Conservation (phyloP, 1,139 yeast genomes). For the Hansenula lynferdii region DNA sequence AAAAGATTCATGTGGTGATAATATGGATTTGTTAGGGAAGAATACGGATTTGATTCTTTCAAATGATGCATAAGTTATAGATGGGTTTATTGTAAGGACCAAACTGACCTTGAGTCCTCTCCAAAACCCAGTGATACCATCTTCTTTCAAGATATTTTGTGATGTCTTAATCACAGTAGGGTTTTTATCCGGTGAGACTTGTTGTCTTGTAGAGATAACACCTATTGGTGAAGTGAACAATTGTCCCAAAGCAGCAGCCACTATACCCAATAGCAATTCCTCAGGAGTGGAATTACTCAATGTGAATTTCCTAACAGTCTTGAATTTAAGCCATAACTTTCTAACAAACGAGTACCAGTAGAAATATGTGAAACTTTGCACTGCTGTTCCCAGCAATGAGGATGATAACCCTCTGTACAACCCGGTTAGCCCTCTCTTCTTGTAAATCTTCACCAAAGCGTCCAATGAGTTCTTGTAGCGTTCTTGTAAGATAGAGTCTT, state of each 20-base stretch:
- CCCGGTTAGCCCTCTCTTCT: slow-evolving; percentile 63
- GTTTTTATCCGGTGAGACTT: slow-evolving; percentile 40
- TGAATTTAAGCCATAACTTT: slow-evolving; percentile 42
- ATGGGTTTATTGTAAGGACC: slow-evolving; percentile 77
- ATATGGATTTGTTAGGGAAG: slow-evolving; percentile 37
- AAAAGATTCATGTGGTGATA: slow-evolving; percentile 67
- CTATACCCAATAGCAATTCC: slow-evolving; percentile 75
- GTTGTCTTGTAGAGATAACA: slow-evolving; percentile 82
- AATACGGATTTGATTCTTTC: slow-evolving; percentile 60
- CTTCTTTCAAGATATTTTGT: slow-evolving; percentile 54
- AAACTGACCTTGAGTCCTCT: slow-evolving; percentile 78
- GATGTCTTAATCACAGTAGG: slow-evolving; percentile 42
- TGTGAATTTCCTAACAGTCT: slow-evolving; percentile 18
- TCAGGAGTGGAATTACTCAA: slow-evolving; percentile 51
- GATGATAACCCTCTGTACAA: slow-evolving; percentile 74
- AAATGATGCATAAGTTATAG: slow-evolving; percentile 82
- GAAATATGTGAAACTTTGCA: slow-evolving; percentile 80
- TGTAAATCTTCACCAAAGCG: slow-evolving; percentile 55
- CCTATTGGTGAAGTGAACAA: slow-evolving; percentile 79
- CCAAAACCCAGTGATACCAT: slow-evolving; percentile 76
- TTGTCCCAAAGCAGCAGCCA: slow-evolving; percentile 84
- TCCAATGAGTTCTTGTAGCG: slow-evolving; percentile 56
- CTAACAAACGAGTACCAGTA: slow-evolving; percentile 82
- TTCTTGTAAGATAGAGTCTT: slow-evolving; percentile 18
- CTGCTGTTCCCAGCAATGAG: slow-evolving; percentile 67